Base-by-base conservation (phyloP, 176 grass and related monocot species). In the Lolium rigidum region DNA sequence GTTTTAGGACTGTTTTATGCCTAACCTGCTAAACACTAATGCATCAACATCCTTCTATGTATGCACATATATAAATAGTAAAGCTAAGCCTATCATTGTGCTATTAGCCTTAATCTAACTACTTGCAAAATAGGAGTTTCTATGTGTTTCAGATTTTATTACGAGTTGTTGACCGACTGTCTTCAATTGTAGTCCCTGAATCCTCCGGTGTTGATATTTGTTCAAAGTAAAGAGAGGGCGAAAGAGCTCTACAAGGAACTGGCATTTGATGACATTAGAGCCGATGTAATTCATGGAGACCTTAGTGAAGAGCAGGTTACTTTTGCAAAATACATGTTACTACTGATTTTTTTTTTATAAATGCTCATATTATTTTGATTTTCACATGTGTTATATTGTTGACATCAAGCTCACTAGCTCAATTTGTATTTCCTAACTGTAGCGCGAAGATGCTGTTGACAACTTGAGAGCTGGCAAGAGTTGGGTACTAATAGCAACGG, bases 171-270 rank as follows among this genome's bases (percentile, higher is more conserved):
- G 52, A 85, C 61, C 5, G 20, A n/a, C 13, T 51, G 22, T 82
- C 47, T 80, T 86, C 22, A 5, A 83, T 77, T 56, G 68, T 18
- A 98, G 97, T 94, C 86, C 78, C 78, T 96, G 82, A 92, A 96
- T 80, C 94, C 94, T 68, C 97, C 94, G 57, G 90, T 94, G 60
- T 82, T 98, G 90, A 86, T 98, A 48, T 98, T 98, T 89, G 94
- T 94, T 56, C 97, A 98, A 96, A 98, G 93, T 86, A 98, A 98
- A 94, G 97, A 98, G 59, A 95, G 94, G 64, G 97, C 97, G n/a
- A 98, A 96, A 76, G 94, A 98, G 48, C 94, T 98, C 20, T 98
- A 96, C 90, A 98, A 91, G 66, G 97, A 98, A 87, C 77, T 98
- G 71, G 90, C 90, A 62, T 98, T 94, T 77, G 92, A 98, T 20